Evolutionary conservation across 176 grass and related monocot genomes (phyloP).

Genomic region (Oryza longistaminata): DNA sequence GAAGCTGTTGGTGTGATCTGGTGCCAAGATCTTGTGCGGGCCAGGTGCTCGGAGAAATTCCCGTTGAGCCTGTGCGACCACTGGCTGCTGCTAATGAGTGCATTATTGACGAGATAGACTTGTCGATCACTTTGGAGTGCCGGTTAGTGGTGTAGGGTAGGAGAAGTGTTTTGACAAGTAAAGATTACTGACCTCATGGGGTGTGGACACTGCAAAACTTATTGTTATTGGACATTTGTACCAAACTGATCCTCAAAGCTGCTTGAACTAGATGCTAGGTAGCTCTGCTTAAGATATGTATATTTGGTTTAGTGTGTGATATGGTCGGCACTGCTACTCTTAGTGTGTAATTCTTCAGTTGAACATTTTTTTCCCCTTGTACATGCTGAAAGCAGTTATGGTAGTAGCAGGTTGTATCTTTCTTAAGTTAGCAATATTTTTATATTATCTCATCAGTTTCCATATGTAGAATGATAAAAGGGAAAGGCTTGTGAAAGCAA

Average conservation of each 20-base stretch:
- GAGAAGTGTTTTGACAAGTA: neutral
- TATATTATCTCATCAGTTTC: constrained; percentile 13
- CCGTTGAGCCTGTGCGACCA: neutral
- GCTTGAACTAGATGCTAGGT: constrained; percentile 4
- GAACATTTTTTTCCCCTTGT: neutral
- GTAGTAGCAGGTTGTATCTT: neutral
- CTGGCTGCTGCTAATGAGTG: neutral
- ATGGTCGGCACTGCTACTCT: neutral
- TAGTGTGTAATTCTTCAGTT: no score
- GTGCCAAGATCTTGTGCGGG: neutral
- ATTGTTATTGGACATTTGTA: neutral
- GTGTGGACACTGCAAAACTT: neutral
- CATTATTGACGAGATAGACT: neutral
- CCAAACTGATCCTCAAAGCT: constrained; percentile 2
- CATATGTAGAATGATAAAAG: constrained; percentile 89
- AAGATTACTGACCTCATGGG: neutral
- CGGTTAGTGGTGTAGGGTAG: neutral
- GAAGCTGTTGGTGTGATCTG: neutral
- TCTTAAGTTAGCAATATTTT: neutral
- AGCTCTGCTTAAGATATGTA: neutral
- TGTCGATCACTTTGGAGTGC: neutral
- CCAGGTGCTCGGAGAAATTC: constrained; percentile 46
- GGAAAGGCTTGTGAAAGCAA: constrained; percentile 92
- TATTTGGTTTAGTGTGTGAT: neutral
- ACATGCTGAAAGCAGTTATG: constrained; percentile 3